A percentile compares a stretch with the other conserved stretches of the same genome.
Evolutionary conservation across 78 protist genomes (phyloP).

Genomic region (Parvularia atlantis): DNA sequence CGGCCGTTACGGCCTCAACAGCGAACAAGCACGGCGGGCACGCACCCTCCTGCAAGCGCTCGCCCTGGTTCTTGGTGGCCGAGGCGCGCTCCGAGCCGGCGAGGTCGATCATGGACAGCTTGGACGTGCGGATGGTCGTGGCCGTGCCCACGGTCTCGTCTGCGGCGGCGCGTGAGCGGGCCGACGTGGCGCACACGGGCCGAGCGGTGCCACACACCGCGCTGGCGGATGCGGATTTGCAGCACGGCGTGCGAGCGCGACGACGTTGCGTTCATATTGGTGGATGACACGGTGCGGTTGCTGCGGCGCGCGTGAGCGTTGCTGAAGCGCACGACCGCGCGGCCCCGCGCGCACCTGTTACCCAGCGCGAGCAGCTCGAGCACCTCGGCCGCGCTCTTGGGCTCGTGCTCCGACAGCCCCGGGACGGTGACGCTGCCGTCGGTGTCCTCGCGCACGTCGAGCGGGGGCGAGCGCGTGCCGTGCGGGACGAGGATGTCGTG

Average conservation of each 20-base stretch:
- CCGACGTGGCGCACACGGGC: background rate
- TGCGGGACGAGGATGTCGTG: constrained; percentile 48
- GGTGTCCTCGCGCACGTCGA: constrained; percentile 65
- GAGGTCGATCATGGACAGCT: constrained; percentile 64
- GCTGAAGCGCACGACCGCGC: constrained; percentile 18
- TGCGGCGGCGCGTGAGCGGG: background rate
- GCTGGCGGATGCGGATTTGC: constrained; percentile 36
- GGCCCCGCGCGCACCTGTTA: constrained; percentile 48
- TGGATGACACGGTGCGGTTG: constrained; percentile 46
- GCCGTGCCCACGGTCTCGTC: background rate
- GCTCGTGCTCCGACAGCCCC: constrained; percentile 6
- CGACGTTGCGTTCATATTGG: constrained; percentile 73
- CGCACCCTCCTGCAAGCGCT: constrained; percentile 53
- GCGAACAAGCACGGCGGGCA: background rate
- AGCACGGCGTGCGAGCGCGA: constrained; percentile 92
- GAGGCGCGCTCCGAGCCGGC: constrained; percentile 89
- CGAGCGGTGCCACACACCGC: constrained; percentile 8
- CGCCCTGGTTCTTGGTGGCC: constrained; percentile 29
- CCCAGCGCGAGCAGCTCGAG: constrained; percentile 57
- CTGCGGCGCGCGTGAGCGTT: background rate
- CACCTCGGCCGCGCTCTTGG: constrained; percentile 32
- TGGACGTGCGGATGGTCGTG: background rate
- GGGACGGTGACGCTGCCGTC: constrained; percentile 14
- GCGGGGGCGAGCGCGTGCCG: background rate
- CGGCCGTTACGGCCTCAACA: too few relatives aligned